phyloP scores from a whole-genome alignment of 805 yeast genomes.

The Ogataea paraovalis region DNA sequence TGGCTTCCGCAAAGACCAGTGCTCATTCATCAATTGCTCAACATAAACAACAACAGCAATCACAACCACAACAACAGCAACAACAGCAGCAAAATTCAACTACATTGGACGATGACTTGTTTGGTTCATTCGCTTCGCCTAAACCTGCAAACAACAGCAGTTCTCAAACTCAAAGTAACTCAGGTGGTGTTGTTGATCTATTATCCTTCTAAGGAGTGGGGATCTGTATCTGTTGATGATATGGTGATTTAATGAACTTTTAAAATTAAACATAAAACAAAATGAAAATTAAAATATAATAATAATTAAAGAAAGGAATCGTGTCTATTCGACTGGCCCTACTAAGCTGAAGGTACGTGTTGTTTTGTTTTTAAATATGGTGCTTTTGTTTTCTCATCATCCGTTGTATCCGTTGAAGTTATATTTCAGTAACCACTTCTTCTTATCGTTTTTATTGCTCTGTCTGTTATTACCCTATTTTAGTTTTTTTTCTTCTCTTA shows the following conservation, averaged over 20 bases:
- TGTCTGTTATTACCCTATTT: neutral
- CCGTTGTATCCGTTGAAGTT: no score
- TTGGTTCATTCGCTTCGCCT: slow-evolving; percentile 11
- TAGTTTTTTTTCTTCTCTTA: neutral
- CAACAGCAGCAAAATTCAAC: slow-evolving; percentile 1
- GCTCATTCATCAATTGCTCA: slow-evolving; percentile 16
- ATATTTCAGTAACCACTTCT: no score
- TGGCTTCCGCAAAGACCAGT: slow-evolving; percentile 58
- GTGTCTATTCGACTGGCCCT: neutral
- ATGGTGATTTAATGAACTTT: no score
- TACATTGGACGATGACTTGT: slow-evolving; percentile 8
- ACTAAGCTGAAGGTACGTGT: neutral
- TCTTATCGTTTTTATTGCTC: no score
- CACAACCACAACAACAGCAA: neutral
- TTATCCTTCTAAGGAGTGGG: slow-evolving; percentile 37
- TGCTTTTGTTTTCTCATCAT: neutral
- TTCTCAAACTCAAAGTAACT: slow-evolving; percentile 8
- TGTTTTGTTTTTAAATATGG: no score
- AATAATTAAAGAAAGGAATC: neutral
- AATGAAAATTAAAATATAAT: neutral
- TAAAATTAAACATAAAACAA: neutral
- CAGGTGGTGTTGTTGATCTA: slow-evolving; percentile 43
- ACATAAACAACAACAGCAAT: slow-evolving; percentile 10
- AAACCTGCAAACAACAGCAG: slow-evolving; percentile 4
- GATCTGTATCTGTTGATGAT: no score